Evolutionary conservation across 2,329 filamentous ascomycete genomes (phyloP).

Genomic region (Grosmannia penicillata): DNA sequence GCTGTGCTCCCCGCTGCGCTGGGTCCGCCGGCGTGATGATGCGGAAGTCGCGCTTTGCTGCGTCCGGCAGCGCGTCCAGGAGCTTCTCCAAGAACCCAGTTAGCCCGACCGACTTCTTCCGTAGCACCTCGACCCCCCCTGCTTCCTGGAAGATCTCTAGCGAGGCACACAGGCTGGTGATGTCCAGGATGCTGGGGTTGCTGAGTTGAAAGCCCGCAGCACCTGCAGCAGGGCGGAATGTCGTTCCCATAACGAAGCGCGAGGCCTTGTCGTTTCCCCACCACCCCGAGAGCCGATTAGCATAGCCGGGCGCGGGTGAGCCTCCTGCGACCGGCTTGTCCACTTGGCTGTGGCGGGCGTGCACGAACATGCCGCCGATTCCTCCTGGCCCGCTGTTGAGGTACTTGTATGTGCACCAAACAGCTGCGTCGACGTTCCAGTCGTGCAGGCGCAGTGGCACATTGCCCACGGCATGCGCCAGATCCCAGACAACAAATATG

Average conservation of each 20-base stretch:
- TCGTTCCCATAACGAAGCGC: conserved; percentile 72
- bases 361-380: conserved; percentile 73
- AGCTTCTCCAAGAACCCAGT: conserved; percentile 66
- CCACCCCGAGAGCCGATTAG: conserved; percentile 64
- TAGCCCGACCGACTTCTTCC: conserved; percentile 55
- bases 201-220: conserved; percentile 72
- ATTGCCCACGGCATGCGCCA: conserved; percentile 58
- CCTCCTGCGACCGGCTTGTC: conserved; percentile 12
- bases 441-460: conserved; percentile 67
- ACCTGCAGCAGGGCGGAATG: conserved; percentile 61
- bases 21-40: conserved; percentile 59
- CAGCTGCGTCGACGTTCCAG: conserved; percentile 84
- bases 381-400: conserved; percentile 73
- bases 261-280: conserved; percentile 69
- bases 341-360: conserved; percentile 54
- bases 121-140: conserved; percentile 45
- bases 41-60: conserved; percentile 27
- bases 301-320: conserved; percentile 28
- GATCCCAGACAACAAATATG: conserved; percentile 46
- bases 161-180: conserved; percentile 59
- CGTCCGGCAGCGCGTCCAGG: conserved; percentile 29
- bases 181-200: conserved; percentile 68
- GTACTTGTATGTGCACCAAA: conserved; percentile 96
- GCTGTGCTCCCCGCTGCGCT: conserved; percentile 56
- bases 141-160: conserved; percentile 63